These are phyloP conservation scores for Botrytis sinoallii DNA, from an alignment of 2,329 filamentous ascomycete genomes.

Conservation along the genomic window DNA sequence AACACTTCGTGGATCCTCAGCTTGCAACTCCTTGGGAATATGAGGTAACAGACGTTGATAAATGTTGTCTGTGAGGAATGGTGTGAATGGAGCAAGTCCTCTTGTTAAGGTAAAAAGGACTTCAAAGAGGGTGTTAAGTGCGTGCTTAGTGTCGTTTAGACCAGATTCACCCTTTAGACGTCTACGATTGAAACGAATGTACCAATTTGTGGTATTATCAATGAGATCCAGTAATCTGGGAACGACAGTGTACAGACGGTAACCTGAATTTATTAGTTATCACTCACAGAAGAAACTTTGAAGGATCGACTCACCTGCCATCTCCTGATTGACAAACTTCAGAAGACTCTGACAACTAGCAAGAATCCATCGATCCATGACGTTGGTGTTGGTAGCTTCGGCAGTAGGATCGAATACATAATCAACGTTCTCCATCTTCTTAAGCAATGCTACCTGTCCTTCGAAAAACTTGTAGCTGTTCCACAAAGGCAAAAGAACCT, in stretches of 20 bases:
- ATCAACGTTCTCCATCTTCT: conserved; percentile 77
- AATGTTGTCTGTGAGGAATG: conserved; percentile 93
- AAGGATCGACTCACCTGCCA: conserved; percentile 60
- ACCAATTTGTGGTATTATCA: conserved; percentile 98
- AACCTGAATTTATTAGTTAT: conserved; percentile 42
- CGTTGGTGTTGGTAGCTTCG: conserved; percentile 76
- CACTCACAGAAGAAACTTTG: not conserved
- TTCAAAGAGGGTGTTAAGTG: conserved; percentile 91
- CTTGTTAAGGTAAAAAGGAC: conserved; percentile 86
- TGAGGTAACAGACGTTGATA: conserved; percentile 79
- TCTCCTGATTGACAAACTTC: conserved; percentile 89
- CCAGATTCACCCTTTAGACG: conserved; percentile 88
- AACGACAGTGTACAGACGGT: conserved; percentile 86
- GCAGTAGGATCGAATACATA: conserved; percentile 75
- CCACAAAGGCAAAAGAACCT: conserved; percentile 87
- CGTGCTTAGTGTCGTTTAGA: conserved; percentile 80
- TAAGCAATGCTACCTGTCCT: conserved; percentile 78
- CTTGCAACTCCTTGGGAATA: conserved; percentile 69
- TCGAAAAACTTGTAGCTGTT: conserved; percentile 98
- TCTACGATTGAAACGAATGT: conserved; percentile 91
- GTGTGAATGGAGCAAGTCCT: conserved; percentile 88
- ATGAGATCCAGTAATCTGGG: conserved; percentile 79
- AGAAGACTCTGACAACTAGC: conserved; percentile 88
- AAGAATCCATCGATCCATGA: conserved; percentile 95
- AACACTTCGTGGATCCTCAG: conserved; percentile 76